Conservation (phyloP, 2,329 filamentous ascomycete genomes). For the Penicillium sp. region DNA sequence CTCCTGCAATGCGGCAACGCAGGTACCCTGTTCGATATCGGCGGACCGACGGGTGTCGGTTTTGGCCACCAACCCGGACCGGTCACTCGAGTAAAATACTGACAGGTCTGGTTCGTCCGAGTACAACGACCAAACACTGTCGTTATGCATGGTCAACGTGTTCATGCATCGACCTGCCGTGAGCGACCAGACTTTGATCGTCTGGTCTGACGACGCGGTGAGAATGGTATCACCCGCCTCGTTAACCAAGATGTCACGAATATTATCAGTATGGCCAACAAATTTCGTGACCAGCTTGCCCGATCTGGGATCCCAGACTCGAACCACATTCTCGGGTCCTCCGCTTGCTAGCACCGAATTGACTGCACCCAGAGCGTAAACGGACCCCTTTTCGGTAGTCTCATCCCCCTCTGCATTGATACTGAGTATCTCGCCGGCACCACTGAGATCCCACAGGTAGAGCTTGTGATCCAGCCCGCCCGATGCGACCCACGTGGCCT, state of each 20-base stretch:
- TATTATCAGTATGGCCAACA: slow-evolving; percentile 91
- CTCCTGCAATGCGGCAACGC: slow-evolving; percentile 85
- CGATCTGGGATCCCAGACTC: slow-evolving; percentile 83
- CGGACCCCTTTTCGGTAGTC: slow-evolving; percentile 79
- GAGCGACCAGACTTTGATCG: slow-evolving; percentile 96
- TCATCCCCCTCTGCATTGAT: slow-evolving; percentile 75
- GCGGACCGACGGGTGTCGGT: slow-evolving; percentile 75
- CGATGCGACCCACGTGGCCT: slow-evolving; percentile 82
- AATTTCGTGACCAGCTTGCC: slow-evolving; percentile 93
- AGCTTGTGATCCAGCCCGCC: slow-evolving; percentile 91
- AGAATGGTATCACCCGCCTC: slow-evolving; percentile 84
- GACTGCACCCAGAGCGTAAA: slow-evolving; percentile 81
- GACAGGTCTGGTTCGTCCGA: slow-evolving; percentile 79
- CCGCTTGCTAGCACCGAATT: slow-evolving; percentile 81
- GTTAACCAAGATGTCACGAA: slow-evolving; percentile 84
- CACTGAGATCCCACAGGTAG: slow-evolving; percentile 86
- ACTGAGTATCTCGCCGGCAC: slow-evolving; percentile 75
- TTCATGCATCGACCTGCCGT: slow-evolving; percentile 94
- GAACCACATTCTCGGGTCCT: slow-evolving; percentile 86
- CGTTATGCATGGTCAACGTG: slow-evolving; percentile 97
- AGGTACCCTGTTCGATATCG: slow-evolving; percentile 81
- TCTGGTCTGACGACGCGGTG: slow-evolving; percentile 92
- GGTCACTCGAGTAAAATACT: slow-evolving; percentile 91
- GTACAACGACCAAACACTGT: slow-evolving; percentile 93
- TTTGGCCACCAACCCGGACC: slow-evolving; percentile 90